These are phyloP conservation scores for Solanum aculeatissimum DNA, from an alignment of 305 asterid species.

Conservation along the genomic window DNA sequence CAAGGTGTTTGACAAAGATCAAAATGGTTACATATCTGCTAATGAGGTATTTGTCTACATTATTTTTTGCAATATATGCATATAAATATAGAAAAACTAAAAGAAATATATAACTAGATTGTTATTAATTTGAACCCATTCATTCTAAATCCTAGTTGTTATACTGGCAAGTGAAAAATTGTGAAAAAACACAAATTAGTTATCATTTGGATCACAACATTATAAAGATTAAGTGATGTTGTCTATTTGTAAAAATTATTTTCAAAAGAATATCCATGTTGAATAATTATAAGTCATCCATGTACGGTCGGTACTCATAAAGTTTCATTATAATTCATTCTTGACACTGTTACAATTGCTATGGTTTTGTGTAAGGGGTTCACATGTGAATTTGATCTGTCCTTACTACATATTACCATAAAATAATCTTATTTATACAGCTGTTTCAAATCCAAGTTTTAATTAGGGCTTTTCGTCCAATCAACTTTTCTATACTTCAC, in stretches of 20 bases:
- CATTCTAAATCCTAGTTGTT: background rate
- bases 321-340: background rate
- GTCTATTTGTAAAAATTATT: background rate
- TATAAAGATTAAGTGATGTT: background rate
- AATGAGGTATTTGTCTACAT: constrained; percentile 29
- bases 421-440: constrained; percentile 17
- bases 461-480: constrained; percentile 12
- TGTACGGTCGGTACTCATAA: background rate
- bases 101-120: background rate
- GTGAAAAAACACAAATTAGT: background rate
- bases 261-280: background rate
- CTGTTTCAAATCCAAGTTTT: constrained; percentile 19
- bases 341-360: background rate
- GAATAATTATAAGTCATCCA: background rate
- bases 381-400: constrained; percentile 39
- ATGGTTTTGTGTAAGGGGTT: background rate
- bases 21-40: constrained; percentile 69
- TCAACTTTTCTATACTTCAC: constrained; percentile 18
- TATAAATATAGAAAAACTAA: background rate
- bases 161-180: background rate
- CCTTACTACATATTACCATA: background rate
- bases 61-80: background rate
- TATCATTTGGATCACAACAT: background rate
- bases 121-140: background rate
- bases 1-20: constrained; percentile 74